phyloP scores from a whole-genome alignment of 1,284 basidiomycete species.

The Tausonia pullulans region DNA sequence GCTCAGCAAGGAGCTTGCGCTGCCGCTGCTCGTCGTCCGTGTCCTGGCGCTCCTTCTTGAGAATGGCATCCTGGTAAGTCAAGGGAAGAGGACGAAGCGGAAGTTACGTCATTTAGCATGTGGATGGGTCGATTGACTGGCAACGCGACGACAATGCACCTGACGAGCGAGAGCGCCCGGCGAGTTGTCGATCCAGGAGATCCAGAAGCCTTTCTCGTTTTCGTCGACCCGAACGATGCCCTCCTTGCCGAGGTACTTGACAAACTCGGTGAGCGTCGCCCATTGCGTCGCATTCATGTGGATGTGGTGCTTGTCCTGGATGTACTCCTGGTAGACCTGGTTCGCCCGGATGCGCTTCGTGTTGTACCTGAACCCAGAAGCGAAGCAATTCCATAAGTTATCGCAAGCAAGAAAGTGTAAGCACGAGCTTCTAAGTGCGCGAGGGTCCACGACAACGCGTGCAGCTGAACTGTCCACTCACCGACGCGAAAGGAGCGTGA shows the following conservation, averaged over 20 bases:
- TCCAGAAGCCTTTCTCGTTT: slow-evolving; percentile 94
- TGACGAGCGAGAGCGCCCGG: slow-evolving; percentile 86
- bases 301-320: slow-evolving; percentile 83
- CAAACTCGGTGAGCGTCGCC: slow-evolving; percentile 91
- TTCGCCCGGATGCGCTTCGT: slow-evolving; percentile 91
- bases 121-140: neutral
- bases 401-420: neutral
- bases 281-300: slow-evolving; percentile 99
- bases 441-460: neutral
- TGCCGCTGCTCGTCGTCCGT: slow-evolving; percentile 92
- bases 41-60: slow-evolving; percentile 85
- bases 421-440: neutral
- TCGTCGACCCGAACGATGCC: slow-evolving; percentile 91
- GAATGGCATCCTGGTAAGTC: slow-evolving; percentile 55
- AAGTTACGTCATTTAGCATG: neutral
- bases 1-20: slow-evolving; percentile 77
- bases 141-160: slow-evolving; percentile 38
- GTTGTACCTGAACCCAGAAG: slow-evolving; percentile 51
- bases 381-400: neutral
- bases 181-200: slow-evolving; percentile 92
- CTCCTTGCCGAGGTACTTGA: slow-evolving; percentile 75
- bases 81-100: neutral
- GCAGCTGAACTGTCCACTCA: slow-evolving; percentile 29
- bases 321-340: slow-evolving; percentile 95
- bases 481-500: slow-evolving; percentile 72